Conservation (phyloP, 352 stramenopile genomes). For the Phytophthora foliorum region DNA sequence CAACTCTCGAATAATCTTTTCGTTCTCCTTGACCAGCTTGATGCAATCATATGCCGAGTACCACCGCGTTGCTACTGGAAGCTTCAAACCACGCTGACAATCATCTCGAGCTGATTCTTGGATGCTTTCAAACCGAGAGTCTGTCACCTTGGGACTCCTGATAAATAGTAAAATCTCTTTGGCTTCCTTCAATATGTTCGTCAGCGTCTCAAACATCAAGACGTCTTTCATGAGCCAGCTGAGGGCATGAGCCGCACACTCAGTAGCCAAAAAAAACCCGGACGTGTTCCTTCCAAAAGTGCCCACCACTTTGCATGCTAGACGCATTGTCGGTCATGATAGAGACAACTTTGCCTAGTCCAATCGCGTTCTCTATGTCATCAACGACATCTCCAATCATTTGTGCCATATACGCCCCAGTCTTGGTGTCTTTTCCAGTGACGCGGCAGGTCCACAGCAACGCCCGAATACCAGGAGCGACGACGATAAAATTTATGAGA, state of each 20-base stretch:
- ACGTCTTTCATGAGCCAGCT: background rate
- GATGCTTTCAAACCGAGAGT: background rate
- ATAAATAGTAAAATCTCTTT: background rate
- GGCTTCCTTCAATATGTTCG: too few relatives aligned
- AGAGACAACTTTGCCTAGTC: background rate
- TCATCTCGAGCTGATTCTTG: background rate
- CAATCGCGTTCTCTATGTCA: conserved; percentile 11
- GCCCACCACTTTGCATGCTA: conserved; percentile 1
- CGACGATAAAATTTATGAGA: conserved; percentile 15
- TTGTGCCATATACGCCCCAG: conserved; percentile 5
- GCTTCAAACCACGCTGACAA: conserved; percentile 5
- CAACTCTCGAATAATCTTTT: background rate
- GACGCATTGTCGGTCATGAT: conserved; percentile 15
- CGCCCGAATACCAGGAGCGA: background rate
- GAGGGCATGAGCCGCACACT: background rate
- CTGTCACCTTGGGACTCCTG: conserved; percentile 2
- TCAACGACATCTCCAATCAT: conserved; percentile 15
- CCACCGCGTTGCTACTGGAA: conserved; percentile 1
- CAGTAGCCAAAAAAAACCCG: conserved; percentile 1
- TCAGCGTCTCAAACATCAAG: too few relatives aligned
- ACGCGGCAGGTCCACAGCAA: conserved; percentile 13
- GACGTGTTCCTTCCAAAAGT: conserved; percentile 1
- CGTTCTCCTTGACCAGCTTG: conserved; percentile 9
- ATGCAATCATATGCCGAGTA: conserved; percentile 4
- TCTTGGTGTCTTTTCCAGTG: conserved; percentile 7